A percentile compares a stretch with the other conserved stretches of the same genome.
These are phyloP conservation scores for Penicillium vulpinum DNA, from an alignment of 2,329 filamentous ascomycete genomes.

Conservation along the genomic window DNA sequence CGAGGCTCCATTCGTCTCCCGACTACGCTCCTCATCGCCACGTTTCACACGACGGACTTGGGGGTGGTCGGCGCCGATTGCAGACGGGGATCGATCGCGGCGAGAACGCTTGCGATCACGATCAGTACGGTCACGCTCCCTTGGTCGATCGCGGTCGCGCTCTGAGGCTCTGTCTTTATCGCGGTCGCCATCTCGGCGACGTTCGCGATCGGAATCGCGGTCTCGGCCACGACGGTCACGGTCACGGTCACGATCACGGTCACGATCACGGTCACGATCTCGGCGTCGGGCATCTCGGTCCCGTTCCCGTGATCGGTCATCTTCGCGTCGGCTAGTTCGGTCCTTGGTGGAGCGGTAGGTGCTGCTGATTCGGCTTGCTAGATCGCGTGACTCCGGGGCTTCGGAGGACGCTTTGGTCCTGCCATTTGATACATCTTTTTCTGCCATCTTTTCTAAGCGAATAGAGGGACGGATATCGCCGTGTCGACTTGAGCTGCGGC, in stretches of 20 bases:
- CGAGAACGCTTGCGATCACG: constrained; percentile 46
- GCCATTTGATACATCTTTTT: constrained; percentile 23
- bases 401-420: constrained; percentile 19
- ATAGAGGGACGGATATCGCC: constrained; percentile 42
- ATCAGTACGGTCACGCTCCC: constrained; percentile 26
- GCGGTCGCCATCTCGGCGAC: constrained; percentile 26
- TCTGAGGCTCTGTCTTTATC: constrained; percentile 41
- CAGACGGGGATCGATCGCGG: constrained; percentile 42
- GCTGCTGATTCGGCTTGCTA: constrained; percentile 28
- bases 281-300: constrained; percentile 27
- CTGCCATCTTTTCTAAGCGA: constrained; percentile 30
- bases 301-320: constrained; percentile 28
- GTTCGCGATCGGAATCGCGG: constrained; percentile 33
- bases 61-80: constrained; percentile 34
- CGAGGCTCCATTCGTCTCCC: constrained; percentile 17
- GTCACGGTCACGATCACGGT: constrained; percentile 24
- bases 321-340: constrained; percentile 30
- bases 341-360: constrained; percentile 33
- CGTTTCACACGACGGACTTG: constrained; percentile 40
- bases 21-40: constrained; percentile 28
- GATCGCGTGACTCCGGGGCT: constrained; percentile 23
- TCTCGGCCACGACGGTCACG: constrained; percentile 44
- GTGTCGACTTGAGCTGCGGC: constrained; percentile 30
- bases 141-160: constrained; percentile 26
- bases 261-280: constrained; percentile 20